phyloP scores from a whole-genome alignment of 1,284 basidiomycete species.

The Cryptococcus sp. region DNA sequence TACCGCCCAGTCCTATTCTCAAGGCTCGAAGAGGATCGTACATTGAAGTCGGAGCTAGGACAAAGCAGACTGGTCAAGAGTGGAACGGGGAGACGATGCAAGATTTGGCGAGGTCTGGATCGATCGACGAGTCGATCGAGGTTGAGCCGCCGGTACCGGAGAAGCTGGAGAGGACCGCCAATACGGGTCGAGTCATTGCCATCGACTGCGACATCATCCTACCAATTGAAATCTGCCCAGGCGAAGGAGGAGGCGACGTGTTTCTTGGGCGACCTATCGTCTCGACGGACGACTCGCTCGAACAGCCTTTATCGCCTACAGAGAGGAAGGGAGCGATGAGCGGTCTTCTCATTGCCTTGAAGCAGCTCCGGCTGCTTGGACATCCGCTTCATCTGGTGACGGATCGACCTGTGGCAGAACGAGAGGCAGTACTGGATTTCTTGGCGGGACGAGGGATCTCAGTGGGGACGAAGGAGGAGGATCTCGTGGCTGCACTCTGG shows the following conservation, averaged over 20 bases:
- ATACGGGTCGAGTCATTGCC: slow-evolving; percentile 28
- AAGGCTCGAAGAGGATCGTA: not conserved
- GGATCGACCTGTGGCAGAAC: slow-evolving; percentile 16
- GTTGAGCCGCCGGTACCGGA: not conserved
- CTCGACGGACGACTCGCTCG: no score
- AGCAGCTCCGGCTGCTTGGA: slow-evolving; percentile 23
- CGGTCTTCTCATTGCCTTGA: slow-evolving; percentile 20
- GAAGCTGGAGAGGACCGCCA: not conserved
- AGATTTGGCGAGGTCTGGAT: not conserved
- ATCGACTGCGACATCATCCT: slow-evolving; percentile 40
- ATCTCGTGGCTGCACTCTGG: slow-evolving; percentile 22
- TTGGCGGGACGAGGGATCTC: slow-evolving; percentile 20
- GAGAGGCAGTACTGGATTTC: slow-evolving; percentile 18
- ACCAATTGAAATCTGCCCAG: slow-evolving; percentile 5
- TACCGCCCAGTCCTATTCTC: slow-evolving; percentile 5
- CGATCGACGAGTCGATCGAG: not conserved
- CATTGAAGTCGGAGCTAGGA: not conserved
- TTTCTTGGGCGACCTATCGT: no score
- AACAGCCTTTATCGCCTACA: not conserved
- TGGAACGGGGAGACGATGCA: not conserved
- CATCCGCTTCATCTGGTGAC: slow-evolving; percentile 39
- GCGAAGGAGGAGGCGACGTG: no score
- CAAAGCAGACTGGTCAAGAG: not conserved
- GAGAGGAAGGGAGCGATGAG: slow-evolving; percentile 21
- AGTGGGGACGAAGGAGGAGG: slow-evolving; percentile 18